Base-by-base conservation (phyloP, 192 early-diverging fungal species). In the Cladochytrium replicatum region DNA sequence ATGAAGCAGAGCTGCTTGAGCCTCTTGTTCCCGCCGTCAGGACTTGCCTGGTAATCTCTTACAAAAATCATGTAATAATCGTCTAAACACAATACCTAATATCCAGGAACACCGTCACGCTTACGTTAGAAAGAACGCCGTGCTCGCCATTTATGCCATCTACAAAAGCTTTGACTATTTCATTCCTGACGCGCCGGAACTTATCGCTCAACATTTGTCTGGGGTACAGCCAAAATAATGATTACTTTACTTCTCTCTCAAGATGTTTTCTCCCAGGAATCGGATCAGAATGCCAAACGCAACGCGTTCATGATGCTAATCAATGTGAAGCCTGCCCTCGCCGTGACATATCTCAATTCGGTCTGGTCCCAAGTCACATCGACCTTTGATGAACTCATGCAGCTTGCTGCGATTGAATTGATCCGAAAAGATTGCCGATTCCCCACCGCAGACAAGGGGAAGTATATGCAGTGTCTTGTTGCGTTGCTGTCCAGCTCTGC, bases 91-190 rank as follows among this genome's bases (percentile, higher is more conserved):
- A 38, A 3, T 21, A 23, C 2, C 29, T n/a, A 17, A 15, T 29
- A 32, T 45, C 19, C 63, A 86, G 83, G 87, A 87, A 70, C 93
- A 97, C 66, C 81, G 89, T 43, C 90, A 96, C 59, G 75, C 90
- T n/a, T 99, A 97, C 60, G 96, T 99, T 49, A 78, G 93, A 57
- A 95, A 94, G 67, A 99, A 99, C 59, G 96, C 96, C 27, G 84
- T 99, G 11, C 75, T 91, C 25, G 93, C 93, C 26, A 85, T 99
- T 30, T 84, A 81, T 44, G 69, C 86, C 11, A 88, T 97, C 46
- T 93, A 80, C 69, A 89, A 87, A 49, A 74, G 79, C 62, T 83
- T 87, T 67, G 86, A 94, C 50, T 81, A 85, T 50, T 77, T 99
- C 34, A 87, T 97, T 44, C 96, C 96, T 17, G 96, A 99, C 58